These are phyloP conservation scores for Fomitopsis palustris DNA, from an alignment of 1,284 basidiomycete genomes.

Conservation along the genomic window DNA sequence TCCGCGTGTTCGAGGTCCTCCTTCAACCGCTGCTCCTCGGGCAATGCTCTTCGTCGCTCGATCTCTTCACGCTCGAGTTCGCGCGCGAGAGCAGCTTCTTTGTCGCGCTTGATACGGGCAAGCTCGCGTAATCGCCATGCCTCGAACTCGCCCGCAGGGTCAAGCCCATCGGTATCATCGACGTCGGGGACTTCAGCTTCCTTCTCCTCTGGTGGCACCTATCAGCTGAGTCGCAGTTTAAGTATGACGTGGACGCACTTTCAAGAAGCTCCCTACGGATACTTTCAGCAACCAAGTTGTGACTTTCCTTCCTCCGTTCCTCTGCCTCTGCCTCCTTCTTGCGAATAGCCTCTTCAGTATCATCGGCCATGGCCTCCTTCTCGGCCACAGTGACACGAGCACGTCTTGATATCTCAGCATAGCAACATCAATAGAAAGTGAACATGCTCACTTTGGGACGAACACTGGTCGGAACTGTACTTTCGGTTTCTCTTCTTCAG, in stretches of 20 bases:
- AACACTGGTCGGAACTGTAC: conserved; percentile 83
- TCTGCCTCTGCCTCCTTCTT: conserved; percentile 67
- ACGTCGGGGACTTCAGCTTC: conserved; percentile 81
- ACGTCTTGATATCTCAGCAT: conserved; percentile 45
- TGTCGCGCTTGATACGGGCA: conserved; percentile 86
- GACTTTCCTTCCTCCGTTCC: conserved; percentile 75
- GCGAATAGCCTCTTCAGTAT: conserved; percentile 64
- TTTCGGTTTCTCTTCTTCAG: conserved; percentile 59
- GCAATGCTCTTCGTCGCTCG: conserved; percentile 85
- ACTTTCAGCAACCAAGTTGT: conserved; percentile 84
- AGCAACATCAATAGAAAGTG: not conserved
- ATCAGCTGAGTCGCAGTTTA: not conserved
- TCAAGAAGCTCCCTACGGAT: conserved; percentile 82
- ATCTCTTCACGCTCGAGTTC: conserved; percentile 89
- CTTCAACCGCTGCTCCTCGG: conserved; percentile 86
- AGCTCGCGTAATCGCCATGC: conserved; percentile 95
- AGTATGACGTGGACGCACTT: conserved; percentile 45
- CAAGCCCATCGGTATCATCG: conserved; percentile 93
- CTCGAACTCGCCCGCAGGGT: conserved; percentile 90
- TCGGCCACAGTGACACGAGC: conserved; percentile 66
- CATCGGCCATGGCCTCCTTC: conserved; percentile 59
- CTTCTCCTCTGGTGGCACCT: conserved; percentile 66
- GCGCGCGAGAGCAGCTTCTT: conserved; percentile 73
- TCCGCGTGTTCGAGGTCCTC: conserved; percentile 89
- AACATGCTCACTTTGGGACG: conserved; percentile 73